Conservation (phyloP, 2,329 filamentous ascomycete species). For the Penicillium capsulatum region DNA sequence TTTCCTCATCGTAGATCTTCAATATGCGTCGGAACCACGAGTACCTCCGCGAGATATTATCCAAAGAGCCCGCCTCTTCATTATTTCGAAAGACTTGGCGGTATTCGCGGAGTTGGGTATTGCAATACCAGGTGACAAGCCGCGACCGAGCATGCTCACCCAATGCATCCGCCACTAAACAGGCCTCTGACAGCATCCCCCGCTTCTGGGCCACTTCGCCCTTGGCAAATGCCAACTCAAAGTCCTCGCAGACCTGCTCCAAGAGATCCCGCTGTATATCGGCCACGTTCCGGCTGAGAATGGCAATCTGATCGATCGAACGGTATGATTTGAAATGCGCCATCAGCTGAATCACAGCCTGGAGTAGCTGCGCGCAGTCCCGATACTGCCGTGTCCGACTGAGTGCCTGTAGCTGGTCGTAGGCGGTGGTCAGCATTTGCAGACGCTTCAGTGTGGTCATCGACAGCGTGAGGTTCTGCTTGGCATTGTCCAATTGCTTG, state of each 20-base stretch:
- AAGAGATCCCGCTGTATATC: conserved; percentile 88
- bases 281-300: conserved; percentile 83
- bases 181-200: conserved; percentile 75
- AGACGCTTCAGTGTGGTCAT: conserved; percentile 97
- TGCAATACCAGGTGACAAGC: conserved; percentile 94
- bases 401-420: conserved; percentile 83
- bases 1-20: conserved; percentile 92
- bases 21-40: conserved; percentile 96
- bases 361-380: conserved; percentile 87
- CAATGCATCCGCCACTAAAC: conserved; percentile 88
- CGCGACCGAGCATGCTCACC: conserved; percentile 79
- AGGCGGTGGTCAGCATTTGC: conserved; percentile 99
- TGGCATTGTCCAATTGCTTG: conserved; percentile 92
- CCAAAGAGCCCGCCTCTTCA: conserved; percentile 90
- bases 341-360: conserved; percentile 96
- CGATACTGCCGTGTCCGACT: conserved; percentile 85
- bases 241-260: conserved; percentile 98
- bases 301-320: conserved; percentile 96
- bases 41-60: conserved; percentile 93
- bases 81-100: conserved; percentile 92
- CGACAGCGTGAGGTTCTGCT: conserved; percentile 90
- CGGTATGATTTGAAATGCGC: conserved; percentile 97
- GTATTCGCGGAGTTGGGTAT: conserved; percentile 93
- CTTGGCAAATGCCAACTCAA: conserved; percentile 90
- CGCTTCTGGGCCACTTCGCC: conserved; percentile 69